Percentiles rank a stretch among this genome's conserved stretches.
Evolutionary conservation across 495 filamentous ascomycete genomes (phyloP).

Genomic region (Aspergillus bertholletiae): DNA sequence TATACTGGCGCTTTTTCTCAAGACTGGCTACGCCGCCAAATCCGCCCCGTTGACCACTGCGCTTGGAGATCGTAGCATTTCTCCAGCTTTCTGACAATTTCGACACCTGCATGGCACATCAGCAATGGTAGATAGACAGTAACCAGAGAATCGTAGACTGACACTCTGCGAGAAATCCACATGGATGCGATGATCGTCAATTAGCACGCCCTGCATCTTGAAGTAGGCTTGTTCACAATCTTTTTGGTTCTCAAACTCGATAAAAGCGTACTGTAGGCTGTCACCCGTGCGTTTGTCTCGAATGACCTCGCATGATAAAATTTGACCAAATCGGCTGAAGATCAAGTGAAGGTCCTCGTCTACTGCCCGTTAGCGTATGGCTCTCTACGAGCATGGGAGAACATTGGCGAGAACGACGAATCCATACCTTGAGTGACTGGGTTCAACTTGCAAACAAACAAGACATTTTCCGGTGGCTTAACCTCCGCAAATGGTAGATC

Average conservation of each 20-base stretch:
- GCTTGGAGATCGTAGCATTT: constrained; percentile 79
- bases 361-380: constrained; percentile 9
- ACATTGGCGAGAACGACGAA: background rate
- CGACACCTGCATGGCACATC: constrained; percentile 52
- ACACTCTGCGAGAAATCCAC: constrained; percentile 98
- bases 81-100: constrained; percentile 90
- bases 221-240: constrained; percentile 95
- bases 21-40: constrained; percentile 86
- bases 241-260: constrained; percentile 90
- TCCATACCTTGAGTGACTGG: constrained; percentile 77
- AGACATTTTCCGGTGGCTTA: constrained; percentile 93
- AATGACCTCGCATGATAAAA: constrained; percentile 94
- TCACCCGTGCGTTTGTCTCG: constrained; percentile 91
- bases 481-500: constrained; percentile 97
- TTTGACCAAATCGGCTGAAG: constrained; percentile 94
- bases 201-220: constrained; percentile 96
- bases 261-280: constrained; percentile 95
- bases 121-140: constrained; percentile 12
- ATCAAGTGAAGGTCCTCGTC: constrained; percentile 94
- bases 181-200: constrained; percentile 96
- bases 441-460: constrained; percentile 98
- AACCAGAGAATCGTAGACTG: constrained; percentile 17
- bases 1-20: constrained; percentile 88
- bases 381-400: background rate
- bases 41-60: constrained; percentile 66